Percentiles rank a stretch among this genome's conserved stretches.
phyloP scores from a whole-genome alignment of 768 basidiomycete species.

The Boletellus ananiceps region DNA sequence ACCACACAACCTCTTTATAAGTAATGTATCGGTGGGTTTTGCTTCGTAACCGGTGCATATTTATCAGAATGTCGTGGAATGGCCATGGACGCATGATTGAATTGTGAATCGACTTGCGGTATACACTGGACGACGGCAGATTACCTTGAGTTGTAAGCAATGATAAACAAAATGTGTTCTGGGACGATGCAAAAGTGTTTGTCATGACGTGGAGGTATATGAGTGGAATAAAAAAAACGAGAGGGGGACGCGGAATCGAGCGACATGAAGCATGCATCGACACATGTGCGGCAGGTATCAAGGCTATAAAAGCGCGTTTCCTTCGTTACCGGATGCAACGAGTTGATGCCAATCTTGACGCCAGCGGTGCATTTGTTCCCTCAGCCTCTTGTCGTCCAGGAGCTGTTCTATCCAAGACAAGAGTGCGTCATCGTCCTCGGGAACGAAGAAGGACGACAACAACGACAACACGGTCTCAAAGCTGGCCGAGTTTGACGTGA shows the following conservation, averaged over 20 bases:
- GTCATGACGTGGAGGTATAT: conserved; percentile 16
- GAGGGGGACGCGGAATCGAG: conserved; percentile 2
- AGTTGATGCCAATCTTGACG: conserved; percentile 73
- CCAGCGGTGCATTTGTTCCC: conserved; percentile 70
- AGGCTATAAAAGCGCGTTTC: conserved; percentile 51
- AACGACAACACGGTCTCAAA: conserved; percentile 92
- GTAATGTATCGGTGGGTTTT: background rate
- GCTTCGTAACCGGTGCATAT: background rate
- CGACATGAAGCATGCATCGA: conserved; percentile 3
- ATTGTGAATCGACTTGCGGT: conserved; percentile 9
- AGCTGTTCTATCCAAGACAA: conserved; percentile 74
- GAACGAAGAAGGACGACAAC: conserved; percentile 91
- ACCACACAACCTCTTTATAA: background rate
- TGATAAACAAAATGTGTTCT: conserved; percentile 15
- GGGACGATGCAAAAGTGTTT: conserved; percentile 16
- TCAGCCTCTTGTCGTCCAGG: conserved; percentile 59
- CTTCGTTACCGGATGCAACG: conserved; percentile 60
- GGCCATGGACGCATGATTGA: conserved; percentile 1
- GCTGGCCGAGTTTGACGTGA: conserved; percentile 69
- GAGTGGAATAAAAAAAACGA: conserved; percentile 19
- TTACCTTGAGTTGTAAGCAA: conserved; percentile 23
- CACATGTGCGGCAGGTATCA: background rate
- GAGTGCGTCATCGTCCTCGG: conserved; percentile 81
- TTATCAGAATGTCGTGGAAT: background rate
- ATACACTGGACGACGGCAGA: conserved; percentile 18